These are phyloP conservation scores for Aspergillus terreus DNA, from an alignment of 2,329 filamentous ascomycete genomes.

Conservation along the genomic window DNA sequence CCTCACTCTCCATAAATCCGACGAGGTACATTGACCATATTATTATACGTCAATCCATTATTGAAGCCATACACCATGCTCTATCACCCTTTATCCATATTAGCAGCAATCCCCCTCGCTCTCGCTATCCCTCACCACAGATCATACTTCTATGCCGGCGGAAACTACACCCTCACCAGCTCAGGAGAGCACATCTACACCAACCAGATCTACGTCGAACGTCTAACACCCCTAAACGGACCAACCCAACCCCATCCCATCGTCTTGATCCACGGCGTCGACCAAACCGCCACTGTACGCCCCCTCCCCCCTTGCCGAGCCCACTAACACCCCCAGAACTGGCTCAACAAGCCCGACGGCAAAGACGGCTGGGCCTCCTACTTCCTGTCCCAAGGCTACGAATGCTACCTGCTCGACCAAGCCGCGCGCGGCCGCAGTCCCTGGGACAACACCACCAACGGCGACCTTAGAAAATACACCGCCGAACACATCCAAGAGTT, in stretches of 20 bases:
- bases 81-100: no score
- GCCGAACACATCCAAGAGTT: slow-evolving; percentile 24
- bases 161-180: slow-evolving; percentile 2
- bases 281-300: slow-evolving; percentile 30
- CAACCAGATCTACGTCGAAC: slow-evolving; percentile 36
- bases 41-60: no score
- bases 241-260: slow-evolving; percentile 24
- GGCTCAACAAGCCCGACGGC: slow-evolving; percentile 48
- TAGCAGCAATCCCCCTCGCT: no score
- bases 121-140: slow-evolving; percentile 1
- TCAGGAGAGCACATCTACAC: slow-evolving; percentile 5
- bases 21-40: no score
- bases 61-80: no score
- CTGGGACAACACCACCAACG: slow-evolving; percentile 16
- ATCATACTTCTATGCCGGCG: slow-evolving; percentile 2
- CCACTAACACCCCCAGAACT: slow-evolving; percentile 29
- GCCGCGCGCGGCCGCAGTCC: slow-evolving; percentile 35
- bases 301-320: background rate
- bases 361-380: slow-evolving; percentile 47
- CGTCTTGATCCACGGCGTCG: slow-evolving; percentile 29
- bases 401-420: slow-evolving; percentile 44
- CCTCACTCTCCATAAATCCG: no score
- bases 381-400: slow-evolving; percentile 45
- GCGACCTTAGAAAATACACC: slow-evolving; percentile 14
- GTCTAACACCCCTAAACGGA: slow-evolving; percentile 21